Evolutionary conservation across 208 protist genomes (phyloP), one percentile per base, ranked within the genome.

Genomic region (Trypanosomatidae sp.): DNA sequence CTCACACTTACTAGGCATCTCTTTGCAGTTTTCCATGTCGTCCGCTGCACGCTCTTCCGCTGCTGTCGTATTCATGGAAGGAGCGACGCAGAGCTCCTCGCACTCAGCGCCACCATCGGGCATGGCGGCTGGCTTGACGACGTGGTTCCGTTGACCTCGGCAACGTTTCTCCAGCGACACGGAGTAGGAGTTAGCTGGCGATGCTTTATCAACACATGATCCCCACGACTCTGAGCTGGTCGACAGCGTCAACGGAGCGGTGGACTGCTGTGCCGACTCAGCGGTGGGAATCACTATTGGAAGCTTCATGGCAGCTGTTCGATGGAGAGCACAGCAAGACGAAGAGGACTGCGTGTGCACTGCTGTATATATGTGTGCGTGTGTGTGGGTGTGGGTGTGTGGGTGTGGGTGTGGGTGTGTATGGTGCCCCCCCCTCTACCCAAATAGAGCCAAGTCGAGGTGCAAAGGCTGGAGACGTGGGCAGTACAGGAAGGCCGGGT

Each of bases 1-100:
- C 7, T 73, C 84, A 33, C 78, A 84, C 55, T 77, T 81, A 72
- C 81, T 86, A 65, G 69, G 69, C 52, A 81, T 62, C 15, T 52
- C 62, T n/a, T 67, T 60, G 50, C n/a, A 53, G 15, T 74, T 62
- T 13, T 70, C 74, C 17, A n/a, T 68, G 36, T 9, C 50, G 2
- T 69, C 30, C 7, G 50, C 69, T 15, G 52, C 44, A 10, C 39
- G 3, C 6, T 68, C 46, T 41, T 28, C 64, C 25, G 10, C 28
- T 49, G 19, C 36, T 17, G n/a, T 10, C 15, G 9, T 49, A 36
- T 49, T 25, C 25, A 33, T 4, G 25, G 44, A 36, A 53, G 64
- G 2, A 68, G 41, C 64, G 44, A 33, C n/a, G 25, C 19, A 17
- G 6, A 4, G 15, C n/a, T 17, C 64, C 44, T 28, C 25, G 13